These are phyloP conservation scores for Guyanaporus albipodus DNA, from an alignment of 768 basidiomycete species.

Conservation along the genomic window DNA sequence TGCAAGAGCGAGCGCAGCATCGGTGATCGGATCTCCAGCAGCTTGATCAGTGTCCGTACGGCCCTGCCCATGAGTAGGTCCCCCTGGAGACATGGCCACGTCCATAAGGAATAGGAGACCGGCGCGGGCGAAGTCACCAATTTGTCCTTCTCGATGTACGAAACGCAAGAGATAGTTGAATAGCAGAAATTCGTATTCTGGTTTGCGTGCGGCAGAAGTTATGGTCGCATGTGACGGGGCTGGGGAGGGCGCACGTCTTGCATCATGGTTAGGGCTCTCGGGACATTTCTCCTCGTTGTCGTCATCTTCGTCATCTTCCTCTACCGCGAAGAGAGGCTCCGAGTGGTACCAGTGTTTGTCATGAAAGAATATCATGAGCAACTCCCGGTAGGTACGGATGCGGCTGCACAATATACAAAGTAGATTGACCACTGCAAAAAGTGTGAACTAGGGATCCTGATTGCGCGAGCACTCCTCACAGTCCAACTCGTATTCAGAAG, in stretches of 20 bases:
- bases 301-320: conserved; percentile 68
- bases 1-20: conserved; percentile 82
- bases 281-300: conserved; percentile 36
- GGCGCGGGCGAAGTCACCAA: conserved; percentile 90
- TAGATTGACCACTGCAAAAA: conserved; percentile 73
- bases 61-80: conserved; percentile 41
- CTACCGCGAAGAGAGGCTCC: conserved; percentile 69
- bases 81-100: conserved; percentile 85
- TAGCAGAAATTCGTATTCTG: conserved; percentile 92
- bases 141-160: conserved; percentile 89
- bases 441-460: conserved; percentile 4
- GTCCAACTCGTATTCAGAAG: conserved; percentile 89
- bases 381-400: conserved; percentile 82
- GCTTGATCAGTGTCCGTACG: conserved; percentile 23
- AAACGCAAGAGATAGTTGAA: conserved; percentile 96
- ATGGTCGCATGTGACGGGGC: conserved; percentile 57
- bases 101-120: conserved; percentile 94
- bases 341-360: conserved; percentile 86
- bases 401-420: conserved; percentile 90
- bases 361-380: conserved; percentile 97
- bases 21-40: conserved; percentile 64
- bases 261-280: conserved; percentile 6
- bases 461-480: conserved; percentile 44
- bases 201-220: conserved; percentile 55
- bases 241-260: conserved; percentile 46